These are phyloP conservation scores for Pythium brassicae DNA, from an alignment of 352 stramenopile species.

Conservation along the genomic window DNA sequence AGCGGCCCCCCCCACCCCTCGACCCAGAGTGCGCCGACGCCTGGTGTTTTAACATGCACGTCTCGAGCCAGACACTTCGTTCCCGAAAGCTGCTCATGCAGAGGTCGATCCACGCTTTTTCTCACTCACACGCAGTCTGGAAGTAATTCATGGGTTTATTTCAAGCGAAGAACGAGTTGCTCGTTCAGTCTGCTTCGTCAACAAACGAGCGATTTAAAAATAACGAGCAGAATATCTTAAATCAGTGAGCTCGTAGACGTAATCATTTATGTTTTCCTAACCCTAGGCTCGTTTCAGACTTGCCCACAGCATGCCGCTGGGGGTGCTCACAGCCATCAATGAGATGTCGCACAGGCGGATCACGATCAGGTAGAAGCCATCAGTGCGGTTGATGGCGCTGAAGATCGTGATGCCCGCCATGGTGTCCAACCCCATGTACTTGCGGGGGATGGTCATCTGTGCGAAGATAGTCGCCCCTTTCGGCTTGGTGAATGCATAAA, in stretches of 20 bases:
- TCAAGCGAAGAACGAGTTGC: no score
- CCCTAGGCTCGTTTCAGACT: no score
- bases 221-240: no score
- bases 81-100: constrained; percentile 64
- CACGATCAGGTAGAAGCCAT: constrained; percentile 29
- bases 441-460: constrained; percentile 23
- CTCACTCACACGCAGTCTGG: no score
- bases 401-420: constrained; percentile 26
- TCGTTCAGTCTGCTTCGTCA: no score
- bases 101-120: no score
- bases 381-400: constrained; percentile 20
- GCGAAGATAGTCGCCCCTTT: constrained; percentile 23
- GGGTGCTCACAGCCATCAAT: constrained; percentile 17
- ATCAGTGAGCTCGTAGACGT: no score
- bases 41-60: constrained; percentile 81
- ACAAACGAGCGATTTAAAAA: no score
- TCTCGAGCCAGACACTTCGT: constrained; percentile 66
- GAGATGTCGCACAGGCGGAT: constrained; percentile 15
- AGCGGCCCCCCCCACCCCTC: constrained; percentile 24
- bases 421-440: constrained; percentile 20
- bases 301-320: no score
- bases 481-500: constrained; percentile 31
- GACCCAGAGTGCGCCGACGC: constrained; percentile 28
- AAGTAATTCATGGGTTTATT: no score
- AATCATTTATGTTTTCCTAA: no score